Evolutionary conservation across 1,284 basidiomycete species (phyloP), one percentile per base, ranked within the genome.

Genomic region (Earliella scabrosa): DNA sequence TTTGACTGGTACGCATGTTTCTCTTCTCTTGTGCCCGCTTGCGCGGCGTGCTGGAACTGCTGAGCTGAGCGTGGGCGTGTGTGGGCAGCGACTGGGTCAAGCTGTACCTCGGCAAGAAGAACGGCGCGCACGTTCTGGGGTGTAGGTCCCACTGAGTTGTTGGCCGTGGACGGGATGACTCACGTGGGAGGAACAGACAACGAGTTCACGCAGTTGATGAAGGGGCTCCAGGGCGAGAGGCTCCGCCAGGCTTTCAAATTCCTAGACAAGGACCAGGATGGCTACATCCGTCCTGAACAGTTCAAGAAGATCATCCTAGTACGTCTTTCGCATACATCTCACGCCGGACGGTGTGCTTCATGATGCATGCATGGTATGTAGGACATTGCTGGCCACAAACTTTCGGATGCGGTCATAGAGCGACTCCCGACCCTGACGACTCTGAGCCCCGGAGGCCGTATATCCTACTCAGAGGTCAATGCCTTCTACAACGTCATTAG

Each of bases 171-270:
- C 50, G 40, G 35, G 29, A 54, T 59, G 29, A 63, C 52, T 31
- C 43, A 34, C 38, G 45, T 32, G 16, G 35, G 7, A n/a, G 4
- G 24, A n/a, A n/a, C 63, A 95, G 92, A 95, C 76, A 90, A 91
- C 71, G 95, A 97, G 75, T 97, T 97, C 75, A 97, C 94, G 32
- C 93, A 94, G 76, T 77, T 98, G 60, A 97, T 98, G 93, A 97
- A 97, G 75, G 95, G 94, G 41, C 82, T 97, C 58, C 95, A 97
- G 77, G 95, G 95, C 67, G 95, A 98, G 75, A 88, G 95, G 45
- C 81, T 97, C 56, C 88, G 95, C 61, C 95, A 98, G 76, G 90
- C 94, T 29, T 97, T 97, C 81, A 91, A 87, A 75, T 86, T 87
- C 75, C 81, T 97, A 68, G 95, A 97, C 74, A 78, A 82, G 58